Conservation (phyloP, 1,139 yeast genomes). For the Lodderomyces jiufengensis region DNA sequence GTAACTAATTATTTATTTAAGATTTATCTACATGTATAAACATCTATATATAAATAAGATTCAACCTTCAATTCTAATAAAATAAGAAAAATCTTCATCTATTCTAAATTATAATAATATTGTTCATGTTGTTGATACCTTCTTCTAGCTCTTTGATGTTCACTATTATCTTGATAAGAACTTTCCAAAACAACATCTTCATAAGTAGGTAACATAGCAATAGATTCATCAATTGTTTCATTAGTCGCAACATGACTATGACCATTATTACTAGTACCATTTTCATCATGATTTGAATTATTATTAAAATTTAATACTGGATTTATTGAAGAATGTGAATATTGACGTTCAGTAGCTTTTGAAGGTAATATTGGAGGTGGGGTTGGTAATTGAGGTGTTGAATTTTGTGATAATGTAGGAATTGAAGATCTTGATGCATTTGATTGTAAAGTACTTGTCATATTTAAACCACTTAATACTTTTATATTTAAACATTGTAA, state of each 20-base stretch:
- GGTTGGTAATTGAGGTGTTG: conserved; percentile 7
- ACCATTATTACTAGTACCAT: background rate
- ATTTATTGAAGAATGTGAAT: conserved; percentile 3
- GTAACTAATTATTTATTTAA: too few species aligned
- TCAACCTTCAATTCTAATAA: too few species aligned
- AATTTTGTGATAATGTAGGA: conserved; percentile 6
- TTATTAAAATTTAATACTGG: too few species aligned
- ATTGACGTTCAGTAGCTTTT: conserved; percentile 1
- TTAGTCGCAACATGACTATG: background rate
- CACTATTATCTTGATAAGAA: conserved; percentile 25
- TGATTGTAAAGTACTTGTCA: conserved; percentile 22
- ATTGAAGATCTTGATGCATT: conserved; percentile 16
- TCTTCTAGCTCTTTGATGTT: conserved; percentile 30
- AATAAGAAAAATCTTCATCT: too few species aligned
- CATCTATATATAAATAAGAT: too few species aligned
- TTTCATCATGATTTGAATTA: background rate
- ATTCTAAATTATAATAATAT: conserved; percentile 26
- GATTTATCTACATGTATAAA: too few species aligned
- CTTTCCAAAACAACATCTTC: conserved; percentile 33
- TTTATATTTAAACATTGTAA: conserved; percentile 35
- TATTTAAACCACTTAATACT: conserved; percentile 41
- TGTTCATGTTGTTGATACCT: conserved; percentile 37
- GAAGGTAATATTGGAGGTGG: conserved; percentile 5
- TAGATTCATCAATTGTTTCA: background rate
- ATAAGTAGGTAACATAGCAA: conserved; percentile 26